Evolutionary conservation across 2,329 filamentous ascomycete genomes (phyloP).

Genomic region (Calonectria naviculata): DNA sequence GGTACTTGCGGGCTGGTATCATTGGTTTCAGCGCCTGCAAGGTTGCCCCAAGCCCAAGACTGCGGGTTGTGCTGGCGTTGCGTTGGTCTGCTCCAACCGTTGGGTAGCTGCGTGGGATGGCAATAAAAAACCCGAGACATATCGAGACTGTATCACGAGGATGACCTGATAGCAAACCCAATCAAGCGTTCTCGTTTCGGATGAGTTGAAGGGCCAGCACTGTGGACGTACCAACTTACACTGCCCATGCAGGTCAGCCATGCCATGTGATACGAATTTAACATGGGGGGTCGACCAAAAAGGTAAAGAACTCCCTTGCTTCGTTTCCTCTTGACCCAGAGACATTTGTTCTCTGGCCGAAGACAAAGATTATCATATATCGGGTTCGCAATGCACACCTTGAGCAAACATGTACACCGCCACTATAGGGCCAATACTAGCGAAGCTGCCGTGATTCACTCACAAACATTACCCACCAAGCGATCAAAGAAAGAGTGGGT

Average conservation of each 20-base stretch:
- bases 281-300: neutral
- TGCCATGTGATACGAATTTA: neutral
- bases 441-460: neutral
- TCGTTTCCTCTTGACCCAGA: neutral
- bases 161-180: neutral
- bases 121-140: neutral
- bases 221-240: neutral
- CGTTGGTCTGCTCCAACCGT: neutral
- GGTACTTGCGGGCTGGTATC: neutral
- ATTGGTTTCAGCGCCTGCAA: neutral
- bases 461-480: neutral
- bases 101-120: neutral
- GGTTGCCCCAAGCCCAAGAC: neutral
- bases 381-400: neutral
- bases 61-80: neutral
- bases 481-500: neutral
- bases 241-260: neutral
- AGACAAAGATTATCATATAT: neutral
- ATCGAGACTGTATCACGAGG: neutral
- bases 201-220: neutral
- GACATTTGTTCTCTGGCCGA: neutral
- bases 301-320: neutral
- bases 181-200: neutral
- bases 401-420: neutral
- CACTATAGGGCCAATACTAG: neutral